Percentiles rank a stretch among this genome's conserved stretches.
phyloP scores from a whole-genome alignment of 768 basidiomycete genomes.

The Termitomyces sp. region DNA sequence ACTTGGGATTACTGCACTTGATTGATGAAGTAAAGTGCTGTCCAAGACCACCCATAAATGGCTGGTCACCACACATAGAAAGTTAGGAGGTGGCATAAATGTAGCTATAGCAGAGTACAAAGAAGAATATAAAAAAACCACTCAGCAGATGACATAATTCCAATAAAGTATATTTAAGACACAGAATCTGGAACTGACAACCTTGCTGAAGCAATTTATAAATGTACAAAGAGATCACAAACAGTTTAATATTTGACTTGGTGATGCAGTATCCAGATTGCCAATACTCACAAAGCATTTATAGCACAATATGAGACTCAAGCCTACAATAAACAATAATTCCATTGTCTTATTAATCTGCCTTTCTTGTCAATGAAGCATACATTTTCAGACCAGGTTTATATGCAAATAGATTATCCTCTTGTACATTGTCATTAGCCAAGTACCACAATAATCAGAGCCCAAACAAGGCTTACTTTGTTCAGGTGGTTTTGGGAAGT shows the following conservation, averaged over 20 bases:
- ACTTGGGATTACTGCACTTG: conserved; percentile 14
- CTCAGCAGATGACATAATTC: too few species aligned
- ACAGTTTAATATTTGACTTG: too few species aligned
- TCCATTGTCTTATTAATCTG: conserved; percentile 25
- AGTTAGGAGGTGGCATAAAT: conserved; percentile 1
- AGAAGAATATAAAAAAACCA: too few species aligned
- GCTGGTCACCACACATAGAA: conserved; percentile 5
- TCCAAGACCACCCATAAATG: conserved; percentile 17
- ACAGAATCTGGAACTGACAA: too few species aligned
- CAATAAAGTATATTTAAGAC: too few species aligned
- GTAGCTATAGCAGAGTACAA: too few species aligned
- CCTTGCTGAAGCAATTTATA: too few species aligned
- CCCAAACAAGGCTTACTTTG: conserved; percentile 36
- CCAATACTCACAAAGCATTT: too few species aligned
- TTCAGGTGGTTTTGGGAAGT: conserved; percentile 36
- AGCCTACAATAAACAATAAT: too few species aligned
- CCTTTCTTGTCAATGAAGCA: conserved; percentile 69
- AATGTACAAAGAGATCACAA: too few species aligned
- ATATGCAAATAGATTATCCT: conserved; percentile 69
- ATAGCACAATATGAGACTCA: too few species aligned
- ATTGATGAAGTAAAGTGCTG: conserved; percentile 19
- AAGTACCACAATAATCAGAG: neutral
- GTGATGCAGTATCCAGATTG: too few species aligned
- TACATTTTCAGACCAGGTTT: conserved; percentile 49
- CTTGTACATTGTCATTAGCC: conserved; percentile 26